Evolutionary conservation across 129 eudicot genomes (phyloP).

Genomic region (Pseudognaphalium luteoalbum): DNA sequence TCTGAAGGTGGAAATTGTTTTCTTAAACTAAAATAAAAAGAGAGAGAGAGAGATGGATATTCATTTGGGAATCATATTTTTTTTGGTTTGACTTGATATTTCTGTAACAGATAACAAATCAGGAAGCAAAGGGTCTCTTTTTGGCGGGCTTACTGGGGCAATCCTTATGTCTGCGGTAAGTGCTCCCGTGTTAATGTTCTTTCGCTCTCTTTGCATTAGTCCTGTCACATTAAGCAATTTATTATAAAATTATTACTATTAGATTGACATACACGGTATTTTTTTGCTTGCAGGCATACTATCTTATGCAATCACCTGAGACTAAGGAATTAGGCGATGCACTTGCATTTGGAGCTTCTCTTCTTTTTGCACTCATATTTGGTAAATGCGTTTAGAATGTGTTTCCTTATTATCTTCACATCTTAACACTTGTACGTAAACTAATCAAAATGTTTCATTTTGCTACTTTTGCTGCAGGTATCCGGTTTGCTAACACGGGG

Average conservation of each 20-base stretch:
- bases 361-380: conserved; percentile 47
- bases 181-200: not conserved
- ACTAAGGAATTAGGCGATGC: conserved; percentile 52
- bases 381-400: conserved; percentile 25
- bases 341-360: conserved; percentile 59
- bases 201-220: not conserved
- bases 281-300: conserved; percentile 40
- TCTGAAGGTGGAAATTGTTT: not conserved
- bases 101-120: conserved; percentile 40
- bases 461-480: conserved; percentile 38
- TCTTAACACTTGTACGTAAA: not conserved
- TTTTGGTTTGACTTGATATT: not conserved
- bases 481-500: conserved; percentile 48
- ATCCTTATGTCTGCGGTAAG: conserved; percentile 50
- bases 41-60: not conserved
- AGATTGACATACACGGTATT: no score
- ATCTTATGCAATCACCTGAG: conserved; percentile 53
- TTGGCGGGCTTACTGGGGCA: conserved; percentile 54
- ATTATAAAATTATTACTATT: no score
- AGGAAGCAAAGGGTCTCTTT: conserved; percentile 58
- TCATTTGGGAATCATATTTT: not conserved
- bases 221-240: no score
- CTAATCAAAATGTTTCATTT: not conserved
- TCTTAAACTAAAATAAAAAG: no score
- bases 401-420: not conserved